Evolutionary conservation across 2,329 filamentous ascomycete genomes (phyloP).

Genomic region (Fusarium beomiforme): DNA sequence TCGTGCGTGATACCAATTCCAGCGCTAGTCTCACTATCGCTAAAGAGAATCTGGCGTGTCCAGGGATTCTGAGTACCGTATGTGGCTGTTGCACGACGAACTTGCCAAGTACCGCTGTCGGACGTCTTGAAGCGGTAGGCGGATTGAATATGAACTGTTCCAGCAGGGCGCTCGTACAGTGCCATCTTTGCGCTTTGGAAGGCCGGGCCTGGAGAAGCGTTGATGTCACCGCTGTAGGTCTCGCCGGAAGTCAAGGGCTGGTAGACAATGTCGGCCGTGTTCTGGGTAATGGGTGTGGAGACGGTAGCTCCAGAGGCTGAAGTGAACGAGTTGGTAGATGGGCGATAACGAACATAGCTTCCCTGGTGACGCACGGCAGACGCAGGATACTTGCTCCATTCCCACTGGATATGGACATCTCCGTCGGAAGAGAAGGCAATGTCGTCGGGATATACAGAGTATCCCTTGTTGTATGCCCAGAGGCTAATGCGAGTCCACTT

Average conservation of each 20-base stretch:
- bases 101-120: not conserved
- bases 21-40: constrained; percentile 6
- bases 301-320: constrained; percentile 22
- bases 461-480: constrained; percentile 37
- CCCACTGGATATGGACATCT: constrained; percentile 43
- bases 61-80: constrained; percentile 13
- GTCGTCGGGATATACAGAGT: constrained; percentile 42
- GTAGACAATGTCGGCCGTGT: constrained; percentile 15
- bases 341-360: constrained; percentile 39
- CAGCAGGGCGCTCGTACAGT: not conserved
- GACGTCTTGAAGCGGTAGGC: constrained; percentile 18
- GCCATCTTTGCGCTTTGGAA: constrained; percentile 20
- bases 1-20: constrained; percentile 13
- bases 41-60: constrained; percentile 4
- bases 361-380: constrained; percentile 41
- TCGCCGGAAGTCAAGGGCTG: constrained; percentile 38
- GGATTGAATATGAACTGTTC: constrained; percentile 3
- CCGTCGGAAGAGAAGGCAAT: constrained; percentile 42
- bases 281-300: constrained; percentile 6
- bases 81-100: constrained; percentile 2
- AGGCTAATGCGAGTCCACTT: constrained; percentile 2
- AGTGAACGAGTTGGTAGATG: constrained; percentile 29
- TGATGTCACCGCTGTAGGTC: constrained; percentile 15
- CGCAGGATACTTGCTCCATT: constrained; percentile 42
- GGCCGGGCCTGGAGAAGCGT: not conserved